phyloP scores from a whole-genome alignment of 306 rosid genomes.

The Rosa persica region DNA sequence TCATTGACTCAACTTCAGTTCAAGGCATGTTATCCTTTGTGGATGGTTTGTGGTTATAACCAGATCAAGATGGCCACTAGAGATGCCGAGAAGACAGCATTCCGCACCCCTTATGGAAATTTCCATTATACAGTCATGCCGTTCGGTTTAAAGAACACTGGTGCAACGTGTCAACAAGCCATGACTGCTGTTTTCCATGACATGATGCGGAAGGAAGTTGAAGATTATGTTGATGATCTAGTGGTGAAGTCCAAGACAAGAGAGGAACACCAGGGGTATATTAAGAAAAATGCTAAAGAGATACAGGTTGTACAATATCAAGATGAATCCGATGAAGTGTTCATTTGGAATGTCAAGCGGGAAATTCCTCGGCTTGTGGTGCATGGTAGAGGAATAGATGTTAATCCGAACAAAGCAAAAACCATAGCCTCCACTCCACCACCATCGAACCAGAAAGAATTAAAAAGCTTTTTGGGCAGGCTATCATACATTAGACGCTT shows the following conservation, averaged over 20 bases:
- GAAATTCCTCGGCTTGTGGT: too few species aligned
- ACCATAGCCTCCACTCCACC: too few species aligned
- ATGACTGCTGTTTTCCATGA: background rate
- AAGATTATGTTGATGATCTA: background rate
- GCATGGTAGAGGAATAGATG: too few species aligned
- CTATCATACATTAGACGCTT: too few species aligned
- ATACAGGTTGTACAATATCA: background rate
- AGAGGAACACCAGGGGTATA: background rate
- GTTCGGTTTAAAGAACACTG: too few species aligned
- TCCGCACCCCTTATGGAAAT: too few species aligned
- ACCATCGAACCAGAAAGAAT: too few species aligned
- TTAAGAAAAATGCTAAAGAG: background rate
- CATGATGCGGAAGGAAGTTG: background rate
- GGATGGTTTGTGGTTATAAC: background rate
- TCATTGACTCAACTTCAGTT: too few species aligned
- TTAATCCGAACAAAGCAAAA: too few species aligned
- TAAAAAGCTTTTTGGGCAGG: too few species aligned
- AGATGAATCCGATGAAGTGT: background rate
- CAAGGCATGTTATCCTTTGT: background rate
- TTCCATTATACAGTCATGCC: background rate
- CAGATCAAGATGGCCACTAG: background rate
- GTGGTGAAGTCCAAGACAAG: background rate
- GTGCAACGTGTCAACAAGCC: background rate
- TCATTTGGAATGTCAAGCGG: too few species aligned
- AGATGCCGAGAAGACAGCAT: background rate